These are phyloP conservation scores for Axilococcus clingmanii DNA, from an alignment of 139 green algal genomes.

Conservation along the genomic window DNA sequence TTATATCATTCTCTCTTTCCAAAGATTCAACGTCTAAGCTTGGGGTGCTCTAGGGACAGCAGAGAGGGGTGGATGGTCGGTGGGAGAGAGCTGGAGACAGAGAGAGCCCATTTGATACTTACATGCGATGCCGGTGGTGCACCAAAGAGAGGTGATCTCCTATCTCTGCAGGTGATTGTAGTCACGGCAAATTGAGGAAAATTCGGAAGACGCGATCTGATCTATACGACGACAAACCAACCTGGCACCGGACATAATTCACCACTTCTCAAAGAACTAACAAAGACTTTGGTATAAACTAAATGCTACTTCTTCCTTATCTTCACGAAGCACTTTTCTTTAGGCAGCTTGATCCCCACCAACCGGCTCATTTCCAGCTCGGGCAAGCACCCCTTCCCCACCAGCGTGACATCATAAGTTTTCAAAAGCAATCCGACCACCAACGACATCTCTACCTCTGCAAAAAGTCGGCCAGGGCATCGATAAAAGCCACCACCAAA, in stretches of 20 bases:
- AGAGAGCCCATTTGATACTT: no score
- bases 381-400: slow-evolving; percentile 10
- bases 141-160: slow-evolving; percentile 8
- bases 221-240: no score
- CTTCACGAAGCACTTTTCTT: slow-evolving; percentile 17
- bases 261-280: no score
- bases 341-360: slow-evolving; percentile 20
- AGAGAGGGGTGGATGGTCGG: not conserved
- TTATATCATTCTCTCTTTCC: slow-evolving; percentile 57
- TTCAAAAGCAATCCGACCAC: slow-evolving; percentile 41
- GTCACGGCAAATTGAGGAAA: no score
- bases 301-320: not conserved
- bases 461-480: slow-evolving; percentile 63
- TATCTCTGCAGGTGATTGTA: not conserved
- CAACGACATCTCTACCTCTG: slow-evolving; percentile 58
- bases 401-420: slow-evolving; percentile 11
- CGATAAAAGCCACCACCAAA: slow-evolving; percentile 46
- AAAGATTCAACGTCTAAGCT: slow-evolving; percentile 54
- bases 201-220: no score
- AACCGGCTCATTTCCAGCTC: slow-evolving; percentile 11
- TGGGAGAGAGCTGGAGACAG: not conserved
- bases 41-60: not conserved
- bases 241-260: no score
- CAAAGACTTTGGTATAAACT: no score
- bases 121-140: slow-evolving; percentile 7